phyloP scores from a whole-genome alignment of 768 basidiomycete genomes.

The Crucibulum laeve region DNA sequence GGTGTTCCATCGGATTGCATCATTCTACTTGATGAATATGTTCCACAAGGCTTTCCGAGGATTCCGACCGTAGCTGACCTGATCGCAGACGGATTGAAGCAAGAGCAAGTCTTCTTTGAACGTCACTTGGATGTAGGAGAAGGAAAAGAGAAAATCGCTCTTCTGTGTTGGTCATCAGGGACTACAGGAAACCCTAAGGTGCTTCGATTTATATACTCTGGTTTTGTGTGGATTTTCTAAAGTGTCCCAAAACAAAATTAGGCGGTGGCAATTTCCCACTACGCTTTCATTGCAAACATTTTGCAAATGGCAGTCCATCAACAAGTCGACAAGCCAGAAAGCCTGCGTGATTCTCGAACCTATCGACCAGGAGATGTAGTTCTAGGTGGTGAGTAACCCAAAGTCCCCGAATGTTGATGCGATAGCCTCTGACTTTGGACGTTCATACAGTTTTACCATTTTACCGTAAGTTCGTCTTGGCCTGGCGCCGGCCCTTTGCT shows the following conservation, averaged over 20 bases:
- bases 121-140: slow-evolving; percentile 42
- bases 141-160: slow-evolving; percentile 54
- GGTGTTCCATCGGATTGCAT: slow-evolving; percentile 34
- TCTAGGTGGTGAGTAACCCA: slow-evolving; percentile 23
- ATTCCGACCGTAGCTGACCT: slow-evolving; percentile 19
- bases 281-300: slow-evolving; percentile 51
- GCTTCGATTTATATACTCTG: slow-evolving; percentile 2
- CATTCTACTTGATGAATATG: slow-evolving; percentile 27
- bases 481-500: not conserved
- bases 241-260: slow-evolving; percentile 16
- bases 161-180: slow-evolving; percentile 64
- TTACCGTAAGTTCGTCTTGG: slow-evolving; percentile 36
- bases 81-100: slow-evolving; percentile 17
- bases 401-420: not conserved
- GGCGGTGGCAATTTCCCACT: slow-evolving; percentile 52
- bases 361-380: slow-evolving; percentile 49
- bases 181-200: slow-evolving; percentile 69
- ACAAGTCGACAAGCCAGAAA: slow-evolving; percentile 16
- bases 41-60: not conserved
- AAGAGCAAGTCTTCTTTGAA: slow-evolving; percentile 31
- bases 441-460: slow-evolving; percentile 23
- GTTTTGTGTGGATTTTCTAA: too few relatives aligned
- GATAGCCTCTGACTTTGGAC: slow-evolving; percentile 8
- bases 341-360: slow-evolving; percentile 20
- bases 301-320: slow-evolving; percentile 46